Evolutionary conservation across 371 early-diverging fungal species (phyloP), one percentile per base, ranked within the genome.

Genomic region (Apophysomyces elegans): DNA sequence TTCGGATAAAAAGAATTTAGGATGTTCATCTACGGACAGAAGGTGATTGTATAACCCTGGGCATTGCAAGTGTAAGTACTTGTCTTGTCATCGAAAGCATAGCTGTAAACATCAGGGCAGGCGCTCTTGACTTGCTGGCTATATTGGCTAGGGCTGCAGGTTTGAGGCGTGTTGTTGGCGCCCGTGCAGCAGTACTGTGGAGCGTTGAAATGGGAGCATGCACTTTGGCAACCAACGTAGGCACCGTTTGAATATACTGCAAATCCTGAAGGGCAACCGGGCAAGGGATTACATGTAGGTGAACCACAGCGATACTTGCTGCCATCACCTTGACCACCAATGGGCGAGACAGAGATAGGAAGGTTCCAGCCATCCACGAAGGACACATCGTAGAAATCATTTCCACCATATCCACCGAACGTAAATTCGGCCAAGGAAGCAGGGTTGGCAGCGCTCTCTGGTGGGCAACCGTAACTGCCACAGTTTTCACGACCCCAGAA

Each of bases 361-460:
- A 83, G 32, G 39, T 79, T 80, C 58, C 73, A 83, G 13, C 83
- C 83, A 57, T 83, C 83, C 1, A 83, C 78, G 71, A 78, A 74
- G 0, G 81, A 80, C 5, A 80, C 67, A 62, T 80, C 78, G 32
- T 80, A 80, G 45, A 69, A 80, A 56, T 80, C 78, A 5, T 72
- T 65, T 21, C 74, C 65, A 18, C 65, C 41, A 0, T 67, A 61
- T n/a, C 69, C 66, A 3, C 47, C 59, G 32, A 80, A 61, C 39
- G 59, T 78, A 64, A 80, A 80, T 54, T 78, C 81, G n/a, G 81
- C 80, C 36, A 77, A 64, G 4, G 76, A 74, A 9, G 71, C 78
- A 26, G 78, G 78, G 45, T 73, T 68, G 7, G 32, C 62, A 16
- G 74, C 74, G 45, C 74, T 67, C 5, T 73, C 77, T 9, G 70